A percentile compares a stretch with the other conserved stretches of the same genome.
phyloP scores from a whole-genome alignment of 352 stramenopile species.

The Thalassiosira hispida region DNA sequence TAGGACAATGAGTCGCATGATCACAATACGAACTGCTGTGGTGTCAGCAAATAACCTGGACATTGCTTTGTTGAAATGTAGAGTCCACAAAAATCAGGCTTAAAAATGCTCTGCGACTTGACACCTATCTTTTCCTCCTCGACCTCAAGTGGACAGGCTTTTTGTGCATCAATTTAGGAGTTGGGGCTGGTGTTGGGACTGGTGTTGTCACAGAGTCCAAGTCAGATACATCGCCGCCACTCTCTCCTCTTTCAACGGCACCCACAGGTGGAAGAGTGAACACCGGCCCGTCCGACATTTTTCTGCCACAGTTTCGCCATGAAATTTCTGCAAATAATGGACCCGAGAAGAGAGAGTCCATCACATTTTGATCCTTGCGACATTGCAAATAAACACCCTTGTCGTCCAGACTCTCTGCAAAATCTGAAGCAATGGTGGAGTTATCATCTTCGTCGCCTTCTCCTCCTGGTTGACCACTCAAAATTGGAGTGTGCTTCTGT shows the following conservation, averaged over 20 bases:
- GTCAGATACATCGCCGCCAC: constrained; percentile 49
- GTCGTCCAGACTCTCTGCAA: constrained; percentile 44
- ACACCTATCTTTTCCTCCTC: too few species aligned
- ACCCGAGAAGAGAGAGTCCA: constrained; percentile 40
- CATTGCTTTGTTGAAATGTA: too few species aligned
- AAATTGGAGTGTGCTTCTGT: constrained; percentile 43
- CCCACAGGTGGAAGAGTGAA: constrained; percentile 34
- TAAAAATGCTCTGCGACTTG: too few species aligned
- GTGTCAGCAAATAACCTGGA: too few species aligned
- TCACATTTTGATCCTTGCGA: constrained; percentile 29
- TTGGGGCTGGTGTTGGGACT: too few species aligned
- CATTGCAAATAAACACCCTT: constrained; percentile 48
- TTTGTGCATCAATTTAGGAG: too few species aligned
- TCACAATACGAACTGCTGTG: too few species aligned
- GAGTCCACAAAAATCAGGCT: too few species aligned
- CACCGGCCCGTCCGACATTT: constrained; percentile 5
- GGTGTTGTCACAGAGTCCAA: too few species aligned
- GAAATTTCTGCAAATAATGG: constrained; percentile 45
- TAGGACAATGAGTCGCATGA: too few species aligned
- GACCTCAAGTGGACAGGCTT: too few species aligned
- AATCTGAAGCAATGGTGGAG: constrained; percentile 54
- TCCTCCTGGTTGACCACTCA: constrained; percentile 17
- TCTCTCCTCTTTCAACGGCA: constrained; percentile 27
- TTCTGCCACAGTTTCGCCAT: constrained; percentile 9
- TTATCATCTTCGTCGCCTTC: constrained; percentile 38